Evolutionary conservation across 1,139 yeast genomes (phyloP), one percentile per base, ranked within the genome.

Genomic region (Kluyveromyces sp.): DNA sequence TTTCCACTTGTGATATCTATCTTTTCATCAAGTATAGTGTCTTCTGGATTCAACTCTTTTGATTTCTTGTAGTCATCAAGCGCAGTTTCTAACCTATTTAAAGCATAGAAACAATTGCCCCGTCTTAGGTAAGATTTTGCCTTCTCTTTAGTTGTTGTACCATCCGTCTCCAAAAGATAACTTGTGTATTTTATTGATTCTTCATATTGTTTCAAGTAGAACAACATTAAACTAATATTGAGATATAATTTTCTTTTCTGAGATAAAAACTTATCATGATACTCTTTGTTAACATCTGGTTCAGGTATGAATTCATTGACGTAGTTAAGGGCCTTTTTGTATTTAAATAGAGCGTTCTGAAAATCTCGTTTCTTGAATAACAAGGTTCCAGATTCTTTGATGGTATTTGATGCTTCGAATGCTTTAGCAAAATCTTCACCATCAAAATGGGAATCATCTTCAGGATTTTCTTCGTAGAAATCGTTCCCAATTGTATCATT

Each of bases 241-340:
- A 83, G 67, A 54, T 78, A 83, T 1, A 82, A 49, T 50, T 81
- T 80, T 63, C 73, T 78, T 62, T 83, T 83, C 57, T 83, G 61
- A 0, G 71, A 76, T 37, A 67, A 56, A 56, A 80, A 84, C 54
- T 76, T 74, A 2, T 52, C 52, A 54, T 65, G 73, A 67, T 74
- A 70, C 34, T 75, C 77, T 6, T 78, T 75, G 51, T 81, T 83
- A 36, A 81, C 77, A 41, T 81, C 89, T 35, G 67, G 67, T 56
- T 83, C 94, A 0, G 94, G 94, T 21, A 81, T 71, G 54, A 74
- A 78, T 60, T 83, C 92, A 72, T 80, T 79, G 31, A 81, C 74
- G 54, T 83, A 84, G 48, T 87, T 67, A 45, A 83, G 63, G 25
- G 87, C 72, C 60, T 84, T 84, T 41, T 61, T 67, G 59, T 81